Conservation (phyloP, 176 grass and related monocot genomes). For the Saccharum officinarum region DNA sequence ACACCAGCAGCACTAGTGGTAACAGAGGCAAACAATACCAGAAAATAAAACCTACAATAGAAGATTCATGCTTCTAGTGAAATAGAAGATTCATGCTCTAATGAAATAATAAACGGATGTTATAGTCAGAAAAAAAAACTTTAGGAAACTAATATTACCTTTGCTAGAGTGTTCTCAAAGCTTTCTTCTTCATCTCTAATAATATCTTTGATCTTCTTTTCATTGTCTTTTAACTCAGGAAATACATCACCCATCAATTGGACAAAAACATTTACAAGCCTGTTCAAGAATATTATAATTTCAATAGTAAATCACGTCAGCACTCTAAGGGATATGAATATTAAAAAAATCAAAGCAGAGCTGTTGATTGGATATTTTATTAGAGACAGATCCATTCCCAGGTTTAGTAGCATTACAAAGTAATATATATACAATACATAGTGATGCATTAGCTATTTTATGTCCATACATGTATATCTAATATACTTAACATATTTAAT, state of each 20-base stretch:
- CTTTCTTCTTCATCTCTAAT: constrained; percentile 95
- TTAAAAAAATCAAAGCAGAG: not conserved
- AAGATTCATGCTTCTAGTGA: not conserved
- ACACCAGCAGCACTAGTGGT: constrained; percentile 18
- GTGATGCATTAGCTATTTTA: not conserved
- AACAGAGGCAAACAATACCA: not conserved
- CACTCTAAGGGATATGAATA: not conserved
- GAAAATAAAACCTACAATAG: not conserved
- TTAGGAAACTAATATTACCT: constrained; percentile 55
- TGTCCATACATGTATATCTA: not conserved
- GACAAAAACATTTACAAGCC: constrained; percentile 85
- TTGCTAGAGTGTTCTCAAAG: constrained; percentile 91
- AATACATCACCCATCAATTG: constrained; percentile 86
- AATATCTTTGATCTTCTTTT: constrained; percentile 80
- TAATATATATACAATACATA: not conserved
- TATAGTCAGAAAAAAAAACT: constrained; percentile 1
- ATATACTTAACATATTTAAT: not conserved
- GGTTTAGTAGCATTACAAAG: not conserved
- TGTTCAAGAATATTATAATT: constrained; percentile 35
- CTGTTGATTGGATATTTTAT: not conserved
- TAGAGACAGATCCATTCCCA: not conserved
- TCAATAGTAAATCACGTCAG: not conserved
- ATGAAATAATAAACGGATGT: not conserved
- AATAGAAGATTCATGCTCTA: not conserved
- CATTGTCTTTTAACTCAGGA: constrained; percentile 74